Percentiles rank a stretch among this genome's conserved stretches.
phyloP scores from a whole-genome alignment of 1,284 basidiomycete species.

The Apiotrichum gamsii region DNA sequence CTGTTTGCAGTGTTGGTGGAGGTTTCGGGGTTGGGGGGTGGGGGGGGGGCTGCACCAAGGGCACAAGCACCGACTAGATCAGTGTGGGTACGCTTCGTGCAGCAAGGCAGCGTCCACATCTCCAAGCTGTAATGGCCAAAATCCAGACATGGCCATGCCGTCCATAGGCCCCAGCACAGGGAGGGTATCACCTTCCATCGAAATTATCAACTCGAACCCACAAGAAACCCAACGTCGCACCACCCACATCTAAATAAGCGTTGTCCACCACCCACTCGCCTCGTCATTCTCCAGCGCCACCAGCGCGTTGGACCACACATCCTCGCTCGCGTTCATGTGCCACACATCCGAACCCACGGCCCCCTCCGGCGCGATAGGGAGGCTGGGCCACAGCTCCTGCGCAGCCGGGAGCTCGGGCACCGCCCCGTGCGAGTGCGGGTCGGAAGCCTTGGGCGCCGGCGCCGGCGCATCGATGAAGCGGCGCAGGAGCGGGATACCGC shows the following conservation, averaged over 20 bases:
- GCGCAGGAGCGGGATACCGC: slow-evolving; percentile 13
- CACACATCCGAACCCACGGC: slow-evolving; percentile 2
- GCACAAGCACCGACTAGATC: too few relatives aligned
- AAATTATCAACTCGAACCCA: too few relatives aligned
- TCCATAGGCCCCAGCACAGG: too few relatives aligned
- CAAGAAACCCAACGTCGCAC: background rate
- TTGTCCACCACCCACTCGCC: slow-evolving; percentile 20
- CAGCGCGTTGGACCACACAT: slow-evolving; percentile 20
- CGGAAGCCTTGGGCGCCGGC: background rate
- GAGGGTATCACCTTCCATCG: too few relatives aligned
- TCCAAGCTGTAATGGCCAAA: too few relatives aligned
- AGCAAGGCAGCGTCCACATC: too few relatives aligned
- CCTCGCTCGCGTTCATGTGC: slow-evolving; percentile 14
- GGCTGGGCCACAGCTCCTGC: slow-evolving; percentile 16
- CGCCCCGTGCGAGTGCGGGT: background rate
- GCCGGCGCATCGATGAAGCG: slow-evolving; percentile 15
- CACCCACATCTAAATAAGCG: slow-evolving; percentile 7
- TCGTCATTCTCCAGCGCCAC: slow-evolving; percentile 20
- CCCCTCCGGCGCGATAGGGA: slow-evolving; percentile 5
- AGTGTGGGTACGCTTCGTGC: too few relatives aligned
- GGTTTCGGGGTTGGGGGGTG: too few relatives aligned
- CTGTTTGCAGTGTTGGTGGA: too few relatives aligned
- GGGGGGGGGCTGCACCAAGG: too few relatives aligned
- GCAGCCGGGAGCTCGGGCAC: background rate
- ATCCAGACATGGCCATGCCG: too few relatives aligned